Conservation (phyloP, 1,284 basidiomycete species). For the Afroboletus lepidellus region DNA sequence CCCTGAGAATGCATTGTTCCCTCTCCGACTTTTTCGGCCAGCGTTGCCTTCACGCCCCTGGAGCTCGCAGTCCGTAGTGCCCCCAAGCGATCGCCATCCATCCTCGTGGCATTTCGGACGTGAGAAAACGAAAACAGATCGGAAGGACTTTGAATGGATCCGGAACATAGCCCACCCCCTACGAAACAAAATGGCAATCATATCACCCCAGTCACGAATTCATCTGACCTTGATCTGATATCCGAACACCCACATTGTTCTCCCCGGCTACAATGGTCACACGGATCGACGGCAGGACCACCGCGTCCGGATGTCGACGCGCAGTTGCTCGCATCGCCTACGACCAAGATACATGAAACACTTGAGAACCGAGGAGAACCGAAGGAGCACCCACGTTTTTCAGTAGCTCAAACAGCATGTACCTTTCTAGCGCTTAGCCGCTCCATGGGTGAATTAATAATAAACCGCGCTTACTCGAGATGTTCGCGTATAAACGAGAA, state of each 20-base stretch:
- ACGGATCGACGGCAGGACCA: constrained; percentile 53
- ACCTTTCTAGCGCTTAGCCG: constrained; percentile 43
- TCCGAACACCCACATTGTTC: constrained; percentile 72
- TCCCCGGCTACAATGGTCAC: constrained; percentile 74
- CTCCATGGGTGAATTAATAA: not conserved
- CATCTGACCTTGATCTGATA: constrained; percentile 77
- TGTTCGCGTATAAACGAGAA: constrained; percentile 91
- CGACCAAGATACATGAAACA: not conserved
- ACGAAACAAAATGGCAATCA: constrained; percentile 4
- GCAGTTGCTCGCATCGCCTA: constrained; percentile 72
- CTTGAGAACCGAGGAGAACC: not conserved
- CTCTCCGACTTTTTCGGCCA: constrained; percentile 66
- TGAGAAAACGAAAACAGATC: constrained; percentile 85
- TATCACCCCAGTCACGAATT: not conserved
- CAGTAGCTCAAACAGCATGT: constrained; percentile 85
- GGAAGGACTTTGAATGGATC: constrained; percentile 56
- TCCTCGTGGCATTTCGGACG: constrained; percentile 65
- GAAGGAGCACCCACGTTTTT: constrained; percentile 64
- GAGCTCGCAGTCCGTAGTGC: constrained; percentile 65
- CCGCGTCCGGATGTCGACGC: constrained; percentile 44
- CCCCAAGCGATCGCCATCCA: constrained; percentile 68
- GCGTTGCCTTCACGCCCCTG: constrained; percentile 71
- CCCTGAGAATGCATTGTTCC: constrained; percentile 18
- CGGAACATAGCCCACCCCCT: constrained; percentile 69
- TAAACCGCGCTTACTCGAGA: constrained; percentile 58